Evolutionary conservation across 2,329 filamentous ascomycete species (phyloP), one percentile per base, ranked within the genome.

Genomic region (Penicillium sp.): DNA sequence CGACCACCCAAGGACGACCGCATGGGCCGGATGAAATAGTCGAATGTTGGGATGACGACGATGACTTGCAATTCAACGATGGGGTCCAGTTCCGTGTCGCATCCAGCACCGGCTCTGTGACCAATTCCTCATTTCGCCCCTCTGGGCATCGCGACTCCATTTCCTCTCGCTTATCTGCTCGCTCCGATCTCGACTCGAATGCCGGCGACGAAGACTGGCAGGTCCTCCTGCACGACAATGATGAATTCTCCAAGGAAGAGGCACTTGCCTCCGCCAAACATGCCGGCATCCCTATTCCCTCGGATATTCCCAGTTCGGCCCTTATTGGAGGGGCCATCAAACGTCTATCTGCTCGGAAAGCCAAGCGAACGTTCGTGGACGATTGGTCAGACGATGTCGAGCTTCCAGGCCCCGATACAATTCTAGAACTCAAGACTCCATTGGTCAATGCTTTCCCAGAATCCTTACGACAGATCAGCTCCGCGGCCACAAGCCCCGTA

Each of bases 271-370:
- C 92, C 6, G 94, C 93, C 36, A 90, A 92, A 70, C 88, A 87
- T 73, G 93, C 92, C 27, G 95, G 95, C 66, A 96, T 99, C 64
- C 94, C 95, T 6, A 86, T 98, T 56, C 95, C 95, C 31, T 82
- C 86, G 53, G 93, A 93, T 72, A 87, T 98, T 35, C 92, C 94
- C 1, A 87, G 90, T 33, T 96, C 94, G 19, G 95, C 95, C 33
- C 81, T 99, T 43, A 85, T 95, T 73, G 94, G 94, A 54, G 95
- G 95, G 54, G 94, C 92, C 10, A 98, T 98, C 72, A 96, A 96
- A 79, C 85, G 93, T 66, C 82, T 98, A 36, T 93, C 93, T 51
- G 87, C 87, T 59, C 85, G 86, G 66, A 92, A 89, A 69, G 82
- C 89, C 19, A 88, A 87, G 69, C 89, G 86, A 70, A 86, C 88